Evolutionary conservation across 2,329 filamentous ascomycete species (phyloP).

Genomic region (Colletotrichum liriopes): DNA sequence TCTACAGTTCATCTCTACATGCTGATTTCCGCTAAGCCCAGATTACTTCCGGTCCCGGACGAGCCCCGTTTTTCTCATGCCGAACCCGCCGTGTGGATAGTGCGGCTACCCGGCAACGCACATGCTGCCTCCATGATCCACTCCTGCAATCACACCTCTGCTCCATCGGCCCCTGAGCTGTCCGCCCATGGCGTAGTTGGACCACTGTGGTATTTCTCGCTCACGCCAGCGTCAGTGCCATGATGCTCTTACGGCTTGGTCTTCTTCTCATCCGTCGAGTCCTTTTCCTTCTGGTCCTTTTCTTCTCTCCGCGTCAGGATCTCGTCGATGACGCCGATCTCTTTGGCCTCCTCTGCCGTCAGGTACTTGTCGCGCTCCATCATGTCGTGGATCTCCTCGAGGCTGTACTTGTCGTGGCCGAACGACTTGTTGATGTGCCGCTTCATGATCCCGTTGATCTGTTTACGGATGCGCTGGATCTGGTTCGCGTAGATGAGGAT

Average conservation of each 20-base stretch:
- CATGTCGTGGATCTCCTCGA: constrained; percentile 90
- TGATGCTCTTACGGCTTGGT: constrained; percentile 34
- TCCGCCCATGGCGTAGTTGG: constrained; percentile 1
- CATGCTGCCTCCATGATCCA: constrained; percentile 6
- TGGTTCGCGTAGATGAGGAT: constrained; percentile 98
- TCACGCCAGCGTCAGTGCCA: neutral
- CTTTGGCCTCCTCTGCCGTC: constrained; percentile 88
- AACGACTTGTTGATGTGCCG: constrained; percentile 85
- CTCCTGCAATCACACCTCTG: neutral
- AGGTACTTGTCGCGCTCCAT: constrained; percentile 99
- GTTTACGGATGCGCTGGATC: constrained; percentile 87
- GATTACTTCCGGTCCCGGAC: constrained; percentile 38
- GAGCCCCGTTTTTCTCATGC: constrained; percentile 24
- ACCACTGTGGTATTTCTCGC: neutral
- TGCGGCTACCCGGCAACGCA: constrained; percentile 37
- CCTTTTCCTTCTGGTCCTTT: constrained; percentile 43
- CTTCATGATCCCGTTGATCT: constrained; percentile 92
- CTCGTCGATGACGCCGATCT: constrained; percentile 93
- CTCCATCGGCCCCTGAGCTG: neutral
- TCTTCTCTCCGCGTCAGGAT: constrained; percentile 79
- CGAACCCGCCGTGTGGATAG: constrained; percentile 30
- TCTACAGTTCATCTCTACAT: neutral
- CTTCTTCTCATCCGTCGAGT: constrained; percentile 36
- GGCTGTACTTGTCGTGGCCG: constrained; percentile 80
- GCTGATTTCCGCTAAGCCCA: constrained; percentile 31